Evolutionary conservation across 2,329 filamentous ascomycete species (phyloP), one percentile per base, ranked within the genome.

Genomic region (Stagonosporopsis rhizophila): DNA sequence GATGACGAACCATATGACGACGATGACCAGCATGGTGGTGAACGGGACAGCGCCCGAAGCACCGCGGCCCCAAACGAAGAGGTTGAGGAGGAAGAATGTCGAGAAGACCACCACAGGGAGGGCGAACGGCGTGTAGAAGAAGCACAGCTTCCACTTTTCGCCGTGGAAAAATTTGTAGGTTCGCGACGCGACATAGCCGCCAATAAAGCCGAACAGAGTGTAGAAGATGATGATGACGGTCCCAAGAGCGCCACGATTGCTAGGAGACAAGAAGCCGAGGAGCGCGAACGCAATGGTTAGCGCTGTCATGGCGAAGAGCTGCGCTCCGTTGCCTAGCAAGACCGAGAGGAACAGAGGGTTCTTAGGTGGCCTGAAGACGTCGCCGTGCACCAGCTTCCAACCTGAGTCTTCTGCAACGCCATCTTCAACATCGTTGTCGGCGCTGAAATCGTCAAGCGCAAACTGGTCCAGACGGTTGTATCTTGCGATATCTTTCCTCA

Each of bases 341-440:
- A 99, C 83, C 52, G 93, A 93, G 19, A 99, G 83, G 14, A 97
- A 81, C 25, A 99, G 83, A 1, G 93, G 90, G 58, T 90, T 88
- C 62, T 88, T 86, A 3, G 95, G 95, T 11, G 89, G 88, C 53
- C 95, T 89, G 83, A 99, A 99, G 28, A 98, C 94, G 75, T 99
- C 95, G 50, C 95, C 95, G 69, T 99, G 95, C 0, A 99, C 93
- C 44, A 99, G 81, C 79, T 99, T 99, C 95, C 95, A 99, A 59
- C 95, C 95, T 9, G 93, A 97, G 76, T 99, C 95, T 72, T 99
- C 95, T 75, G 96, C 93, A 0, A 98, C 91, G 30, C 93, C 94
- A 69, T 98, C 94, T 65, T 97, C 94, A 6, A 92, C 82, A 9
- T 80, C 79, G 9, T 84, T 88, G 35, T 88, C 91, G 37, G 90